Base-by-base conservation (phyloP, 768 basidiomycete species). In the Tricholoma terreum region DNA sequence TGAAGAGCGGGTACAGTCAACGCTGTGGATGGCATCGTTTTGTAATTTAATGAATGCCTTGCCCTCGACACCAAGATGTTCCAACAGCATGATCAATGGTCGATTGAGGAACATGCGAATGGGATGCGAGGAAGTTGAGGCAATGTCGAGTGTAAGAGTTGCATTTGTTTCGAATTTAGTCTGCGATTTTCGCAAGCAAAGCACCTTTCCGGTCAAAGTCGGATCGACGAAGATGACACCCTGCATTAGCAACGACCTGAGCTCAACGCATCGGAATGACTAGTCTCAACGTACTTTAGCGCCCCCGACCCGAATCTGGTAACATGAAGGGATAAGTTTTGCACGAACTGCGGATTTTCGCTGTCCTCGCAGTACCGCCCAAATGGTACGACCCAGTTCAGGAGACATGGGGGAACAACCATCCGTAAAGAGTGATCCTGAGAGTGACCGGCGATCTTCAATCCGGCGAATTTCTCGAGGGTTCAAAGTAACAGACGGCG, bases 391-490 rank as follows among this genome's bases (percentile, higher is more conserved):
- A 14, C 68, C 67, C 15, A 82, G 71, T 19, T 62, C 66, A 4
- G 58, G 55, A 7, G 80, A 81, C 38, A 81, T 77, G 14, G 75
- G 67, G 1, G 81, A 81, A 55, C 77, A 76, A 19, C 83, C 83
- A 52, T 84, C 82, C 6, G 81, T 82, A 69, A 83, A 82, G 46
- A 71, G 58, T 22, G 65, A 70, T 4, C 58, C 61, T 21, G n/a
- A 38, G 2, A 56, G 52, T 5, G 75, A 72, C 33, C 3, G 56
- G n/a, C 63, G 67, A 60, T 80, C 76, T 4, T 59, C 46, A 19
- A 71, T 68, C 11, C 0, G 40, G 2, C 4, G 4, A 21, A 83
- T 76, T 60, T 81, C 71, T 14, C 73, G 52, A 11, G 56, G 55
- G 30, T 64, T 54, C 19, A 82, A 66, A 3, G 69, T 63, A 14